A percentile compares a stretch with the other conserved stretches of the same genome.
These are phyloP conservation scores for Plectranthus barbatus DNA, from an alignment of 257 asterid species.

Conservation along the genomic window DNA sequence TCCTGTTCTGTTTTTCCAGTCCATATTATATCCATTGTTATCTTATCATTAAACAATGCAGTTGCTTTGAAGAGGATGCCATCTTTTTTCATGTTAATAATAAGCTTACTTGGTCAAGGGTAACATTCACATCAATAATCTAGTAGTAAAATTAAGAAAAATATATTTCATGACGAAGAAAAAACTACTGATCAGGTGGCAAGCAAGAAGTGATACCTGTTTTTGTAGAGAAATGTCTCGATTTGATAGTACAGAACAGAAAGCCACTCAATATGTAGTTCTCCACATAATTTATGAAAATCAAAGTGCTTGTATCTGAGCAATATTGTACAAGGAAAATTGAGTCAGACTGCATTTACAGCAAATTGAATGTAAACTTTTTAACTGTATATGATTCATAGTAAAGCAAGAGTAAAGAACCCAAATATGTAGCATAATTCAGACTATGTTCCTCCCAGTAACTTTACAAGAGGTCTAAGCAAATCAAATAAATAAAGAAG, in stretches of 20 bases:
- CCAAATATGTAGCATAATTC: too few relatives aligned
- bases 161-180: too few relatives aligned
- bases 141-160: background rate
- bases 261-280: conserved; percentile 69
- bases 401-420: too few relatives aligned
- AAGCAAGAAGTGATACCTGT: conserved; percentile 47
- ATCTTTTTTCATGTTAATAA: too few relatives aligned
- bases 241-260: conserved; percentile 77
- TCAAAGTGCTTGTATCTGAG: conserved; percentile 89
- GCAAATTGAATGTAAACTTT: background rate
- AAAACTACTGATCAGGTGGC: conserved; percentile 23
- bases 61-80: too few relatives aligned
- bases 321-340: conserved; percentile 13
- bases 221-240: conserved; percentile 58
- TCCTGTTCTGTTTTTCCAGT: too few relatives aligned
- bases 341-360: conserved; percentile 13
- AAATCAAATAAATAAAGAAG: too few relatives aligned
- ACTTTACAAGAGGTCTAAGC: background rate
- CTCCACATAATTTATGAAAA: conserved; percentile 92
- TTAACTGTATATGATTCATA: too few relatives aligned
- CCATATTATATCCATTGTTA: too few relatives aligned
- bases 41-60: too few relatives aligned
- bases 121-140: background rate
- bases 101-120: too few relatives aligned
- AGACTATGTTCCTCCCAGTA: too few relatives aligned